Base-by-base conservation (phyloP, 2,329 filamentous ascomycete genomes). In the Aspergillus neoniger region DNA sequence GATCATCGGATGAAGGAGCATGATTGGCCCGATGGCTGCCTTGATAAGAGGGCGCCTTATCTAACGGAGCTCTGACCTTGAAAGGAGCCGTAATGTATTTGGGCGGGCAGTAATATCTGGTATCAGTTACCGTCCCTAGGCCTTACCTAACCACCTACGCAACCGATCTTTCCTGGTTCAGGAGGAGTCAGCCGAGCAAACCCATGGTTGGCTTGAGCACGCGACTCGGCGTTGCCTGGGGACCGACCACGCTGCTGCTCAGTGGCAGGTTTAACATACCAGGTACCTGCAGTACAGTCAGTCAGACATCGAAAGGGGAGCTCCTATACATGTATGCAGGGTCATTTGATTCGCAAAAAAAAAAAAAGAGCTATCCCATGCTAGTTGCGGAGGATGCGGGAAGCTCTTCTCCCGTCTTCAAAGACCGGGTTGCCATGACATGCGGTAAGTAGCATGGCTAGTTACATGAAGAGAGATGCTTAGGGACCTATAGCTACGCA, bases 141-240 rank as follows among this genome's bases (percentile, higher is more conserved):
- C 12, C 32, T 36, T 36, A 36, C 32, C 32, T 36, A 36, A 36
- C 32, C 32, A 36, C 32, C 32, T 41, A 39, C 38, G 19, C 51
- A 17, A 23, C 51, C 38, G 21, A 28, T 41, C 53, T 32, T 55
- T 55, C 53, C 53, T 41, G 41, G 53, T 44, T 43, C 39, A 55
- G 53, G 39, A 55, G 53, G 53, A 55, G 53, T 55, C 53, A 55
- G 53, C 53, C 53, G 53, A 55, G 53, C 53, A 55, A 30, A 32
- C 19, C 53, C 53, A 55, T 44, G 41, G 53, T 28, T 39, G 25
- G 38, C 43, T 39, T 28, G 39, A 55, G 53, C 53, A 55, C 53
- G 53, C 53, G 53, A 55, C 53, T 55, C 53, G 39, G 53, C 39
- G 53, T 55, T 55, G 53, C 53, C 53, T 55, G 39, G 53, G 53